Evolutionary conservation across 331 rosid species (phyloP).

Genomic region (Acacia pycnantha): DNA sequence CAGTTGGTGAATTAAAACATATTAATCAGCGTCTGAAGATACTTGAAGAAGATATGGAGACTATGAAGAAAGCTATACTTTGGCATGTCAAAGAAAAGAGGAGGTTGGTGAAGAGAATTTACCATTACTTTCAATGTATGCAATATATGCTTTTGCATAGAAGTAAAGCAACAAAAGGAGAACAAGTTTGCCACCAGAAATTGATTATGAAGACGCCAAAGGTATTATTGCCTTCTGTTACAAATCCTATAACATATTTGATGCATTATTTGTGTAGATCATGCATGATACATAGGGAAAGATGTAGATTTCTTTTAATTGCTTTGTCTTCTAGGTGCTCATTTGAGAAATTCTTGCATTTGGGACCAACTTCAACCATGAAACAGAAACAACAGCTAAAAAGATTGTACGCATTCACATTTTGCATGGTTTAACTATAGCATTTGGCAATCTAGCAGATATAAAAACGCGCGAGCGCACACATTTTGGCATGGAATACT

Average conservation of each 20-base stretch:
- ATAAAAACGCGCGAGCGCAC: not conserved
- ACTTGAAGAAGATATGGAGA: constrained; percentile 54
- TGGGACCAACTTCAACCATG: not conserved
- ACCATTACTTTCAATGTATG: constrained; percentile 41
- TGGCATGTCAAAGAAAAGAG: constrained; percentile 38
- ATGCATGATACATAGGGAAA: not conserved
- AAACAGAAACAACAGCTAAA: not conserved
- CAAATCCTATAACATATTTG: not conserved
- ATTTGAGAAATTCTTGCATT: not conserved
- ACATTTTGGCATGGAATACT: not conserved
- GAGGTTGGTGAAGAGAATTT: constrained; percentile 36
- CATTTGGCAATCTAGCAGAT: not conserved
- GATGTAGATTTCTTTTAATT: not conserved
- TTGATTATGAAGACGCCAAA: not conserved
- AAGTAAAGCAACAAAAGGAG: constrained; percentile 19
- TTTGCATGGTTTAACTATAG: not conserved
- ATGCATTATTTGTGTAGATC: not conserved
- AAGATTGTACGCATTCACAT: not conserved
- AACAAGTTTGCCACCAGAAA: not conserved
- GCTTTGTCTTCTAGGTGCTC: not conserved
- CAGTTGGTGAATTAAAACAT: constrained; percentile 3
- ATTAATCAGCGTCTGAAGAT: constrained; percentile 32
- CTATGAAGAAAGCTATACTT: constrained; percentile 38
- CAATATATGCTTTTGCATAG: constrained; percentile 9
- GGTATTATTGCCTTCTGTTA: not conserved